Base-by-base conservation (phyloP, 1,284 basidiomycete species). In the Rhodotorula sp. region DNA sequence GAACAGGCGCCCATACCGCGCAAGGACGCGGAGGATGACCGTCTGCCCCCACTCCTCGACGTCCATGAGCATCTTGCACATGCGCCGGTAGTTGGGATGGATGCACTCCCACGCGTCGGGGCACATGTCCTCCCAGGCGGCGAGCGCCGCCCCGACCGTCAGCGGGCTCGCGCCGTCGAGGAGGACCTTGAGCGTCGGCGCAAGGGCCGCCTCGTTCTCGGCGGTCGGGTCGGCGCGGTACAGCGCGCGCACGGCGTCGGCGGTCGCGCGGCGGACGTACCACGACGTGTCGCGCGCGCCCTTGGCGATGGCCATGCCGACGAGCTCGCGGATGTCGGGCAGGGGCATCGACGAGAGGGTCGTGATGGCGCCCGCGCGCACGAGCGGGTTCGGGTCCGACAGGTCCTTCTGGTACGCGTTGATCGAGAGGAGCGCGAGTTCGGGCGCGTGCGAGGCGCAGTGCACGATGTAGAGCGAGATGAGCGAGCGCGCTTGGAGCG, bases 381-480 rank as follows among this genome's bases (percentile, higher is more conserved):
- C 80, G 77, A 98, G 87, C 0, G 97, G 96, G 71, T 90, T 97
- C 13, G 89, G 85, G 79, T 99, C 96, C 3, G 90, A 89, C 25
- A 99, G 85, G 82, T 99, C 97, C 81, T 94, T 93, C 82, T 99
- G 97, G 80, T 98, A 98, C 16, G 96, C 97, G 83, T 99, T 99
- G 85, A 99, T 97, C 10, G 94, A 96, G 41, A 99, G 86, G 50
- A 99, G 84, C 0, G 97, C 91, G 64, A 99, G 88, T 82, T 99
- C 97, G 13, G 96, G 95, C 79, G 95, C 93, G 61, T 89, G 88
- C 61, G 91, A 88, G 57, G 96, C 94, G 82, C 97, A 96, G 73
- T 93, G 89, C 53, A 98, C 84, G 72, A 99, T 89, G 82, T 96
- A 97, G 77, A 98, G 96, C 82, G 98, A 99, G 57, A 98, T 95